These are phyloP conservation scores for Lactarius sanguifluus DNA, from an alignment of 768 basidiomycete species.

Conservation along the genomic window DNA sequence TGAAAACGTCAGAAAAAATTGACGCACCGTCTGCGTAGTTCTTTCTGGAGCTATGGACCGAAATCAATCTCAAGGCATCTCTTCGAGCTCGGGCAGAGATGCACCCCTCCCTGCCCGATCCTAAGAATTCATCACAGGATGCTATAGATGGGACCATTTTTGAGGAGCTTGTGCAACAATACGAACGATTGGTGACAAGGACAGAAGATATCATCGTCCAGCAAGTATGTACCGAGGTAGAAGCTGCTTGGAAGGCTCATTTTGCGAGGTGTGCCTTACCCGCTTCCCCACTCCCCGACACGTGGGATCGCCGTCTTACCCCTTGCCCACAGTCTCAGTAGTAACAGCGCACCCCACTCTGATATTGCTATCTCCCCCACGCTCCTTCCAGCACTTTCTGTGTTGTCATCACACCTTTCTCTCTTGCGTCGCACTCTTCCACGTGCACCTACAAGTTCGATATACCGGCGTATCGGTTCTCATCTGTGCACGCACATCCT, in stretches of 20 bases:
- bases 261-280: slow-evolving; percentile 43
- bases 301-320: slow-evolving; percentile 26
- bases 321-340: slow-evolving; percentile 36
- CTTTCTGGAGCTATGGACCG: slow-evolving; percentile 87
- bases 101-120: slow-evolving; percentile 52
- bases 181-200: slow-evolving; percentile 57
- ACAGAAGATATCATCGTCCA: slow-evolving; percentile 87
- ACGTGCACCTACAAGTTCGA: slow-evolving; percentile 47
- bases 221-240: slow-evolving; percentile 80
- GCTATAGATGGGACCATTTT: slow-evolving; percentile 70
- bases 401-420: slow-evolving; percentile 76
- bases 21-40: slow-evolving; percentile 50
- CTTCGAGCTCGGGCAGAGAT: slow-evolving; percentile 56
- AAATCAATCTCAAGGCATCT: slow-evolving; percentile 61
- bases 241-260: slow-evolving; percentile 70
- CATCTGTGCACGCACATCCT: slow-evolving; percentile 75
- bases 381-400: slow-evolving; percentile 71
- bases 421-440: slow-evolving; percentile 69
- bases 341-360: slow-evolving; percentile 33
- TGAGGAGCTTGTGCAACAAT: slow-evolving; percentile 68
- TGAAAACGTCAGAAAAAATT: background rate
- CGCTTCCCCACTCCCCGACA: background rate
- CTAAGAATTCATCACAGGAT: slow-evolving; percentile 36
- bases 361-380: slow-evolving; percentile 62
- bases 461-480: slow-evolving; percentile 76